Evolutionary conservation across 1,284 basidiomycete species (phyloP).

Genomic region (Boletus smithii): DNA sequence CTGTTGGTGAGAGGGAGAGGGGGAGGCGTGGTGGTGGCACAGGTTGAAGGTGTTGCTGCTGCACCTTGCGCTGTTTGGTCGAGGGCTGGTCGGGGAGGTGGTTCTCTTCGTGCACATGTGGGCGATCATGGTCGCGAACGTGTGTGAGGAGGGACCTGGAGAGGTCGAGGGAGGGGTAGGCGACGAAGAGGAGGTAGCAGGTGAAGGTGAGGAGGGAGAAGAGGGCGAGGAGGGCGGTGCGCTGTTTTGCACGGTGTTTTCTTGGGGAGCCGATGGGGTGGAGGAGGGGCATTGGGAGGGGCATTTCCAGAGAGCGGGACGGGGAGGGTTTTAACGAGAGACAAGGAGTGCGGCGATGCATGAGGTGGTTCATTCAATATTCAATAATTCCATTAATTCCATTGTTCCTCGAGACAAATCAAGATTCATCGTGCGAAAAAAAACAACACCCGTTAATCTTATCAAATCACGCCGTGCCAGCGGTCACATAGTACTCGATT

Average conservation of each 20-base stretch:
- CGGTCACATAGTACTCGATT: no score
- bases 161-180: slow-evolving; percentile 41
- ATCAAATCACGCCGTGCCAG: no score
- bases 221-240: slow-evolving; percentile 52
- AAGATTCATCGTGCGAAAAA: slow-evolving; percentile 3
- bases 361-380: slow-evolving; percentile 2
- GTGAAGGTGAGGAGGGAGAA: slow-evolving; percentile 47
- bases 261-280: slow-evolving; percentile 26
- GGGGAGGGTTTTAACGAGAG: slow-evolving; percentile 16
- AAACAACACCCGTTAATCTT: no score
- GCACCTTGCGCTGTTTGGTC: slow-evolving; percentile 21
- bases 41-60: slow-evolving; percentile 16
- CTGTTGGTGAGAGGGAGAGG: slow-evolving; percentile 46
- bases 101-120: slow-evolving; percentile 16
- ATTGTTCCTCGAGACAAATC: no score
- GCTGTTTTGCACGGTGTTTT: slow-evolving; percentile 35
- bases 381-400: not conserved
- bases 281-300: slow-evolving; percentile 23
- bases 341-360: slow-evolving; percentile 32
- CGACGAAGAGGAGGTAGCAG: slow-evolving; percentile 51
- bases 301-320: no score
- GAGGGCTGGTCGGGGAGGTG: slow-evolving; percentile 11
- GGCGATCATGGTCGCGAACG: slow-evolving; percentile 14
- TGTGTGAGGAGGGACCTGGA: slow-evolving; percentile 39
- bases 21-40: slow-evolving; percentile 33